Conservation (phyloP, 345 rosid genomes). For the Carallia pectinifolia region DNA sequence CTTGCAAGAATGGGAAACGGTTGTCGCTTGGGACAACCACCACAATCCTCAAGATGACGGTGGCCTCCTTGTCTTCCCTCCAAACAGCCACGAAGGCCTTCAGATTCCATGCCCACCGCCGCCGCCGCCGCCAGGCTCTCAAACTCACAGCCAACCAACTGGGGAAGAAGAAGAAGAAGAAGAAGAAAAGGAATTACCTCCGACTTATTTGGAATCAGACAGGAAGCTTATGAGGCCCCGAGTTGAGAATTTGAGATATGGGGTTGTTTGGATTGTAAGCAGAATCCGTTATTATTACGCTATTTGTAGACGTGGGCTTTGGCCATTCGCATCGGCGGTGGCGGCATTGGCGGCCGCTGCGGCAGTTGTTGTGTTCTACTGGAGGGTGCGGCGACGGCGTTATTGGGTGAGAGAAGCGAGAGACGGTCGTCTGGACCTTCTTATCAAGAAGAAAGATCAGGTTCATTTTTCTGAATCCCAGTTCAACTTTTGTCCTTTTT, state of each 20-base stretch:
- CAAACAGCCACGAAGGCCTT: slow-evolving; percentile 34
- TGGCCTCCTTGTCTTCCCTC: slow-evolving; percentile 32
- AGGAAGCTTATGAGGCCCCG: slow-evolving; percentile 13
- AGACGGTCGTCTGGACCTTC: slow-evolving; percentile 19
- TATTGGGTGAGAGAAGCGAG: slow-evolving; percentile 21
- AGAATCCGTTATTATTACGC: slow-evolving; percentile 19
- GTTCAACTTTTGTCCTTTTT: background rate
- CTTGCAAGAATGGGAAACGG: slow-evolving; percentile 17
- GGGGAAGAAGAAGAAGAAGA: slow-evolving; percentile 2
- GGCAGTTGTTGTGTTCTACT: slow-evolving; percentile 27
- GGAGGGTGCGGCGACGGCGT: slow-evolving; percentile 30
- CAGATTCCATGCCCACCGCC: slow-evolving; percentile 12
- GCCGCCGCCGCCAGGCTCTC: slow-evolving; percentile 7
- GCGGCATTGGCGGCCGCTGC: slow-evolving; percentile 27
- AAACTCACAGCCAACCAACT: background rate
- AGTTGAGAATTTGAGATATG: slow-evolving; percentile 17
- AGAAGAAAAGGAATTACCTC: background rate
- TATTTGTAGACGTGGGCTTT: slow-evolving; percentile 21
- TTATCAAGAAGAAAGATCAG: slow-evolving; percentile 51
- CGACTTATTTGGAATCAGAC: background rate
- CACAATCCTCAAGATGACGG: background rate
- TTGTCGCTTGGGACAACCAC: slow-evolving; percentile 13
- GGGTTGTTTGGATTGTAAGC: slow-evolving; percentile 24
- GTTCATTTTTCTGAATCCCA: slow-evolving; percentile 17
- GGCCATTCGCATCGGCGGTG: slow-evolving; percentile 19